Conservation (phyloP, 163 green algal species). For the Chlorella variabilis region DNA sequence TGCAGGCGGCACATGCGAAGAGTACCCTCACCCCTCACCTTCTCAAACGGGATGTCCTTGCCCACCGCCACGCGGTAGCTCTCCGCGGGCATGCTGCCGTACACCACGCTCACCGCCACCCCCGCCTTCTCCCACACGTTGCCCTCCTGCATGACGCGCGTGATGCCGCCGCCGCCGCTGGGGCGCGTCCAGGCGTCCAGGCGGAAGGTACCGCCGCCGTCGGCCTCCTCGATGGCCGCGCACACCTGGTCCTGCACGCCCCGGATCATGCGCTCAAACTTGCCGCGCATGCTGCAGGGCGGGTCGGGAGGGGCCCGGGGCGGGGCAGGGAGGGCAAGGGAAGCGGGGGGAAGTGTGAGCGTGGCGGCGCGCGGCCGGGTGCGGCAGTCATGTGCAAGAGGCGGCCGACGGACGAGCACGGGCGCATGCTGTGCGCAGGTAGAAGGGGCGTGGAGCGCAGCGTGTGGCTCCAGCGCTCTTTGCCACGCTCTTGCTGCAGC, state of each 20-base stretch:
- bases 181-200: constrained; percentile 95
- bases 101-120: constrained; percentile 99
- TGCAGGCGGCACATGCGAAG: too few species aligned
- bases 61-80: constrained; percentile 91
- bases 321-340: not conserved
- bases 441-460: too few species aligned
- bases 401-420: not conserved
- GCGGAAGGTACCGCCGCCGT: constrained; percentile 88
- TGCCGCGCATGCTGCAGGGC: constrained; percentile 80
- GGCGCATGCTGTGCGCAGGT: too few species aligned
- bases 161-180: constrained; percentile 95
- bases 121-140: constrained; percentile 99
- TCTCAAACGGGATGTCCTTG: constrained; percentile 37
- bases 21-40: too few species aligned
- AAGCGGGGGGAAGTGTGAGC: not conserved
- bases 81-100: constrained; percentile 96
- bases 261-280: constrained; percentile 95
- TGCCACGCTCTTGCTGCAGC: not conserved
- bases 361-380: not conserved
- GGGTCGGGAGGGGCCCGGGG: too few species aligned
- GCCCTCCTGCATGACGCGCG: constrained; percentile 90
- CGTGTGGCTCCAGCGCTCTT: not conserved
- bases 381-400: not conserved
- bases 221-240: constrained; percentile 85
- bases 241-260: constrained; percentile 89